A percentile compares a stretch with the other conserved stretches of the same genome.
These are phyloP conservation scores for Turnera subulata DNA, from an alignment of 345 rosid genomes.

Conservation along the genomic window DNA sequence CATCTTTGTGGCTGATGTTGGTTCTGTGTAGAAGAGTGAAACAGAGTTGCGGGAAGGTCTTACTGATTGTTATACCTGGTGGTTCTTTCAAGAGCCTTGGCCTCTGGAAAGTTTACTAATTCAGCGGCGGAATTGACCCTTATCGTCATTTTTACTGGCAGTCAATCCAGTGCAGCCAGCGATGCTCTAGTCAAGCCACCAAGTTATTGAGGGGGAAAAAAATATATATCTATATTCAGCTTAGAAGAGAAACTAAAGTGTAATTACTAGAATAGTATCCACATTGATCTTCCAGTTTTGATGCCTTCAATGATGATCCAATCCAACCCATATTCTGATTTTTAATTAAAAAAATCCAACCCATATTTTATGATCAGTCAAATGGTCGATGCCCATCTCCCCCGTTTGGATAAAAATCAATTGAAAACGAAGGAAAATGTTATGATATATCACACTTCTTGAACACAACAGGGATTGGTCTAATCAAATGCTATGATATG, in stretches of 20 bases:
- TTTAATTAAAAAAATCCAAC: too few relatives aligned
- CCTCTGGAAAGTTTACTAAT: too few relatives aligned
- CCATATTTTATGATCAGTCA: too few relatives aligned
- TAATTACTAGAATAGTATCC: slow-evolving; percentile 3
- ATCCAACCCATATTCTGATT: too few relatives aligned
- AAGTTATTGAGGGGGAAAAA: not conserved
- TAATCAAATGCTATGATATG: too few relatives aligned
- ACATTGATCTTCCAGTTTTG: slow-evolving; percentile 10
- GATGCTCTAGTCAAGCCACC: slow-evolving; percentile 12
- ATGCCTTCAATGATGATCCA: slow-evolving; percentile 15
- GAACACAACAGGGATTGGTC: too few relatives aligned
- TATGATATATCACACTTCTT: too few relatives aligned
- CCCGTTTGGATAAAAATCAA: too few relatives aligned
- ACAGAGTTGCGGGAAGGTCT: not conserved
- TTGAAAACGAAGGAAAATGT: too few relatives aligned
- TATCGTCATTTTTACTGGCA: not conserved
- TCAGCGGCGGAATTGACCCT: not conserved
- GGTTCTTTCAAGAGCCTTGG: slow-evolving; percentile 5
- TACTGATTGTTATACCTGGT: not conserved
- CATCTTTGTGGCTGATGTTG: slow-evolving; percentile 53
- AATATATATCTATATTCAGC: too few relatives aligned
- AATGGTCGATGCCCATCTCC: too few relatives aligned
- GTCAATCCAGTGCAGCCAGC: slow-evolving; percentile 8
- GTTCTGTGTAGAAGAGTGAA: slow-evolving; percentile 17
- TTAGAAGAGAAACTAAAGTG: slow-evolving; percentile 1